A percentile compares a stretch with the other conserved stretches of the same genome.
Conservation (phyloP, 352 stramenopile genomes). For the Globisporangium nunn region DNA sequence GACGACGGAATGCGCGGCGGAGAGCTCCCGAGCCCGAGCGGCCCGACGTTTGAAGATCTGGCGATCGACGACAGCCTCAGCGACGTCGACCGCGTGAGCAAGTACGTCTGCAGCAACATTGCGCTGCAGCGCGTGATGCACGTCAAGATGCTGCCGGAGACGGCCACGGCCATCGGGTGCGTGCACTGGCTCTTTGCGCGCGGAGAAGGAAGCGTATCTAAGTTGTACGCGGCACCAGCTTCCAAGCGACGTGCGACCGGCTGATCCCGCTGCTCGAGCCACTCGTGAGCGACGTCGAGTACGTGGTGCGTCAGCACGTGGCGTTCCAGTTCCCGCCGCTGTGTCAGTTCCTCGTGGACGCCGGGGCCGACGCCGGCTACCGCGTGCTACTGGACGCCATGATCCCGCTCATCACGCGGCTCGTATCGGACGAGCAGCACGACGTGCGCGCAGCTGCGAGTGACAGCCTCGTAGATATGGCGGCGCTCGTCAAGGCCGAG, state of each 20-base stretch:
- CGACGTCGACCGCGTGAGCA: slow-evolving; percentile 91
- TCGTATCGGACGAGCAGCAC: slow-evolving; percentile 83
- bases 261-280: slow-evolving; percentile 89
- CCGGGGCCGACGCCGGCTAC: slow-evolving; percentile 50
- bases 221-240: slow-evolving; percentile 24
- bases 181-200: neutral
- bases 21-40: slow-evolving; percentile 25
- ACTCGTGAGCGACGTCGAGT: slow-evolving; percentile 87
- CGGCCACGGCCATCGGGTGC: slow-evolving; percentile 66
- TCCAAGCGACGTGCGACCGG: slow-evolving; percentile 70
- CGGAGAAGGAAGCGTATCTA: neutral
- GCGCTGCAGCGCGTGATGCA: slow-evolving; percentile 96
- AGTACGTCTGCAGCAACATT: slow-evolving; percentile 94
- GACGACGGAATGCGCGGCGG: slow-evolving; percentile 17
- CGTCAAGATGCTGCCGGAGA: slow-evolving; percentile 93
- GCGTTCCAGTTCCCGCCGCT: slow-evolving; percentile 87
- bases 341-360: slow-evolving; percentile 49
- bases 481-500: slow-evolving; percentile 71
- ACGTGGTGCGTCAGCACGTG: slow-evolving; percentile 93
- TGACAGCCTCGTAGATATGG: slow-evolving; percentile 85
- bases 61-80: slow-evolving; percentile 97
- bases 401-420: slow-evolving; percentile 60
- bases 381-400: slow-evolving; percentile 71
- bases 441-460: slow-evolving; percentile 85
- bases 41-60: slow-evolving; percentile 96